Evolutionary conservation across 352 stramenopile genomes (phyloP), one percentile per base, ranked within the genome.

Genomic region (Phytophthora megakarya): DNA sequence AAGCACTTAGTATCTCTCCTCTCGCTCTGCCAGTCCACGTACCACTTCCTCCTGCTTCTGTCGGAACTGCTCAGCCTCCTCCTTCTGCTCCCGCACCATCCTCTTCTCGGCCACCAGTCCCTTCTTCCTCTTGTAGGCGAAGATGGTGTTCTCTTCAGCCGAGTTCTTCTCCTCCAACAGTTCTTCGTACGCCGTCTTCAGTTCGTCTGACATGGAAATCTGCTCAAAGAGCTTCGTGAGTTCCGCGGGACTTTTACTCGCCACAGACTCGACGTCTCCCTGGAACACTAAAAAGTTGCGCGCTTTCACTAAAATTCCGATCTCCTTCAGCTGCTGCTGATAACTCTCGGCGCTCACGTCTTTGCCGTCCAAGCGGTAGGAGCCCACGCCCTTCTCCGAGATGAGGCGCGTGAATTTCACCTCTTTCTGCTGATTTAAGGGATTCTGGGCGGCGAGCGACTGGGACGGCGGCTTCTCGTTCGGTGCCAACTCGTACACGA

Each of bases 261-360:
- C 97, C 53, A 99, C 97, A 23, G 85, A 96, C 75, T 99, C 97
- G 22, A 99, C 97, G 75, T 99, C 98, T 35, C 97, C 97, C 57
- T 99, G 98, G 76, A 99, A 99, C 6, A 99, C 97, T 8, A 99
- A 69, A 68, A 99, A 99, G 76, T 99, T 99, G n/a, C 97, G 84
- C 8, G 97, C 97, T 72, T 99, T 99, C 32, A 99, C 90, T 22
- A 99, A 78, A 22, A 99, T 97, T 5, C 97, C 97, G 66, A 99
- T 98, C 26, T 95, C 81, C 38, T 96, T 92, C 5, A 99, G 84
- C 47, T 89, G 84, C 9, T 77, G 70, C 75, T 99, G 91, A 67
- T 99, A 99, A 16, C 78, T 76, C 11, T 99, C 95, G 37, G 90
- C 95, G 7, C 76, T 83, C 57, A 98, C 80, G 44, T 96, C 88